These are phyloP conservation scores for Rutstroemia sp. DNA, from an alignment of 2,329 filamentous ascomycete species.

Conservation along the genomic window DNA sequence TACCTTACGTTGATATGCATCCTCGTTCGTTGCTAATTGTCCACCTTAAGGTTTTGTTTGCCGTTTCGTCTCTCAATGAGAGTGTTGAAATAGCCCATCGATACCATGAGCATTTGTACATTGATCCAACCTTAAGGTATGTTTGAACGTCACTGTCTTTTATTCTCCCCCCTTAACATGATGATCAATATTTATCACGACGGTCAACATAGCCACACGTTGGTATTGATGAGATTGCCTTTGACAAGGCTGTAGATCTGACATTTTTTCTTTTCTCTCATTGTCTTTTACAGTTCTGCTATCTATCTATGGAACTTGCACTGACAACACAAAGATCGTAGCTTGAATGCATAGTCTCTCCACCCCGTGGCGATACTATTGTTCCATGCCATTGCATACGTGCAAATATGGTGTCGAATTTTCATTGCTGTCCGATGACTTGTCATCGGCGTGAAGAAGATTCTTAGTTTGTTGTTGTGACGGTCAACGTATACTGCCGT, in stretches of 20 bases:
- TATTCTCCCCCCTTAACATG: slow-evolving; percentile 39
- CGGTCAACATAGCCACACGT: slow-evolving; percentile 70
- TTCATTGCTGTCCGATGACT: slow-evolving; percentile 8
- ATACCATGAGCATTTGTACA: slow-evolving; percentile 5
- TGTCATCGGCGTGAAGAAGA: slow-evolving; percentile 10
- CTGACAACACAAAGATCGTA: background rate
- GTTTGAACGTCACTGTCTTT: background rate
- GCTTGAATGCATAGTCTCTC: background rate
- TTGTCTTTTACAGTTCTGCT: background rate
- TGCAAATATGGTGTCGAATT: background rate
- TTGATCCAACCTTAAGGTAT: slow-evolving; percentile 12
- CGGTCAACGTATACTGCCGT: too few relatives aligned
- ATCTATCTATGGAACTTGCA: background rate
- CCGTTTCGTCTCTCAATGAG: background rate
- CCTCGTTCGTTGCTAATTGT: slow-evolving; percentile 12
- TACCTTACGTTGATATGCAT: background rate
- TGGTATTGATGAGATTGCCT: slow-evolving; percentile 73
- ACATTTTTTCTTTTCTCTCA: slow-evolving; percentile 17
- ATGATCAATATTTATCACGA: slow-evolving; percentile 75
- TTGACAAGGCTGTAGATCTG: slow-evolving; percentile 57
- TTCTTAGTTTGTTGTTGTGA: background rate
- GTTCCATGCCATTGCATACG: too few relatives aligned
- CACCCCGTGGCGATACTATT: too few relatives aligned
- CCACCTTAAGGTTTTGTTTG: background rate
- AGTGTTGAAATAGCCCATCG: background rate